phyloP scores from a whole-genome alignment of 306 rosid species.

The Trifolium fragiferum region DNA sequence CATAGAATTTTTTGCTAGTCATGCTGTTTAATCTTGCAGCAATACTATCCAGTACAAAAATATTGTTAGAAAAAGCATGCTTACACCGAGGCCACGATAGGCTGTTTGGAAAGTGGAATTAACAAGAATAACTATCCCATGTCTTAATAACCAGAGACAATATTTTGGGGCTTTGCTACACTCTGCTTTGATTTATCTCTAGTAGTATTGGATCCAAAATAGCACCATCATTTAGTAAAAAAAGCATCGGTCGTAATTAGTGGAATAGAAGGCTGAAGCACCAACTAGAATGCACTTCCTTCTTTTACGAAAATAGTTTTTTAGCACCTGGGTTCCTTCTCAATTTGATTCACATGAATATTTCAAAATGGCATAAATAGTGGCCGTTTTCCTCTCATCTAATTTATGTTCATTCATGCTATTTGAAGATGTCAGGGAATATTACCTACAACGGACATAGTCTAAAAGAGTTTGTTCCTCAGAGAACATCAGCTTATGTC shows the following conservation, averaged over 20 bases:
- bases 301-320: neutral
- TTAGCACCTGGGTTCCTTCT: neutral
- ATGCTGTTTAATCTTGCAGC: slow-evolving; percentile 13
- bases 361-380: slow-evolving; percentile 24
- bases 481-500: slow-evolving; percentile 90
- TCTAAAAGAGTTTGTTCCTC: slow-evolving; percentile 87
- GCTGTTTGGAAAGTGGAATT: slow-evolving; percentile 7
- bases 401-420: slow-evolving; percentile 26
- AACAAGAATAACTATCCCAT: neutral
- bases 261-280: slow-evolving; percentile 16
- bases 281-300: slow-evolving; percentile 20
- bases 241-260: neutral
- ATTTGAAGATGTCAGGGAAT: slow-evolving; percentile 75
- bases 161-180: slow-evolving; percentile 5
- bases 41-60: neutral
- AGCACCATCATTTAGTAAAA: neutral
- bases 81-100: neutral
- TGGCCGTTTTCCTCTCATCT: slow-evolving; percentile 36
- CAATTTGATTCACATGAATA: slow-evolving; percentile 15
- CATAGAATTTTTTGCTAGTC: slow-evolving; percentile 12
- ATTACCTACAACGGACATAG: slow-evolving; percentile 85
- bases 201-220: neutral
- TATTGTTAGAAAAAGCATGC: slow-evolving; percentile 1
- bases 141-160: neutral
- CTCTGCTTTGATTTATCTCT: slow-evolving; percentile 29